These are phyloP conservation scores for Colletotrichum musicola DNA, from an alignment of 2,329 filamentous ascomycete species.

Conservation along the genomic window DNA sequence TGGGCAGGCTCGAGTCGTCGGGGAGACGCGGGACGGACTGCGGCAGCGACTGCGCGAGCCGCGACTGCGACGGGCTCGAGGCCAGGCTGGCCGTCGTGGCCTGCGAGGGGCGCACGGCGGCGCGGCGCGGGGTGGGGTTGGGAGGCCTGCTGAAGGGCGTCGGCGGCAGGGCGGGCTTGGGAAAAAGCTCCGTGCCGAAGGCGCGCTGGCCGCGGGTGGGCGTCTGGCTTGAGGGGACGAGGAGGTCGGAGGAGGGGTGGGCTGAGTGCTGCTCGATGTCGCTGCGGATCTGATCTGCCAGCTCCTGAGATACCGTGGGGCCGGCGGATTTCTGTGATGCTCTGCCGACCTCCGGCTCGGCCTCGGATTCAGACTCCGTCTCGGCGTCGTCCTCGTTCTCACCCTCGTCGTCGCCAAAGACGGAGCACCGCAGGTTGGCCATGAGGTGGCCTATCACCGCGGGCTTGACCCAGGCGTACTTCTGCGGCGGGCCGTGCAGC, in stretches of 20 bases:
- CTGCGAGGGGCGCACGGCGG: slow-evolving; percentile 43
- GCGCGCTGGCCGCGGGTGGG: slow-evolving; percentile 15
- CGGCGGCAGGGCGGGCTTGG: slow-evolving; percentile 29
- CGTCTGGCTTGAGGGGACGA: slow-evolving; percentile 50
- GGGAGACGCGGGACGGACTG: slow-evolving; percentile 43
- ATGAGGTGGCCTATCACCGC: slow-evolving; percentile 69
- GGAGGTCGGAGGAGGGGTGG: slow-evolving; percentile 44
- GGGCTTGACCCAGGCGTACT: slow-evolving; percentile 67
- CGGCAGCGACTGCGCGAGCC: slow-evolving; percentile 37
- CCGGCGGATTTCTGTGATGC: slow-evolving; percentile 8
- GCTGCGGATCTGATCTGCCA: slow-evolving; percentile 63
- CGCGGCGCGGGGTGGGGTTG: slow-evolving; percentile 36
- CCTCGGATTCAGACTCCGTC: slow-evolving; percentile 2
- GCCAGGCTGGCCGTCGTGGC: slow-evolving; percentile 53
- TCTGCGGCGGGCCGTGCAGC: slow-evolving; percentile 62
- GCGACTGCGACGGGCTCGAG: slow-evolving; percentile 48
- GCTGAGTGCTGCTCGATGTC: slow-evolving; percentile 53
- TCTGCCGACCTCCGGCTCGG: slow-evolving; percentile 20
- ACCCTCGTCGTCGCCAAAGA: slow-evolving; percentile 54
- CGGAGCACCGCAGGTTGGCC: slow-evolving; percentile 66
- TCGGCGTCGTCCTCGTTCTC: slow-evolving; percentile 37
- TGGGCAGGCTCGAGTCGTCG: slow-evolving; percentile 42
- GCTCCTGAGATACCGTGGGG: slow-evolving; percentile 61
- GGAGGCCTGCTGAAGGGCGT: slow-evolving; percentile 36
- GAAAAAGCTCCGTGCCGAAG: slow-evolving; percentile 31